phyloP scores from a whole-genome alignment of 768 basidiomycete genomes.

The Leccinellum luteum region DNA sequence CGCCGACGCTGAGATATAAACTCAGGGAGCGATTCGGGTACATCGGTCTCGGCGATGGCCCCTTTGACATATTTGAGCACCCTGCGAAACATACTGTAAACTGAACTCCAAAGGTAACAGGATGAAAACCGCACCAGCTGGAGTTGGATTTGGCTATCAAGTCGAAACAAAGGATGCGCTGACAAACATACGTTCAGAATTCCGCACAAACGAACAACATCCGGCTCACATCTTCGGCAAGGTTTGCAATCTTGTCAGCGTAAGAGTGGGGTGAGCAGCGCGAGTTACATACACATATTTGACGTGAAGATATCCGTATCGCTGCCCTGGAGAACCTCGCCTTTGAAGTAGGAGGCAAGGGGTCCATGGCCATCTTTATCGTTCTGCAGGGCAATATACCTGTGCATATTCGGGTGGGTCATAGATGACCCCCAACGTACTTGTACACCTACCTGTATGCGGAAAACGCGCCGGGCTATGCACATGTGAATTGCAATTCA shows the following conservation, averaged over 20 bases:
- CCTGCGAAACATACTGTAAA: constrained; percentile 47
- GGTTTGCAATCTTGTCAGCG: constrained; percentile 45
- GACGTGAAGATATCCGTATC: constrained; percentile 93
- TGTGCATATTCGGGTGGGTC: constrained; percentile 19
- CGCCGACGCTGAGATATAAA: constrained; percentile 91
- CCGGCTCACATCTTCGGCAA: constrained; percentile 78
- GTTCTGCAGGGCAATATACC: constrained; percentile 88
- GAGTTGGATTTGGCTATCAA: constrained; percentile 74
- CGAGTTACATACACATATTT: constrained; percentile 77
- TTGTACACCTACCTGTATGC: constrained; percentile 59
- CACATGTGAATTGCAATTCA: constrained; percentile 10
- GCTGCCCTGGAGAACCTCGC: constrained; percentile 79
- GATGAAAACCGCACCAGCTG: constrained; percentile 55
- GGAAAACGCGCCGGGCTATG: constrained; percentile 88
- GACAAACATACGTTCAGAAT: constrained; percentile 11
- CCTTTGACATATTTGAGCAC: constrained; percentile 95
- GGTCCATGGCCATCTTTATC: constrained; percentile 80
- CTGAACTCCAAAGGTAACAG: not conserved
- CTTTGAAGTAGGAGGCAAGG: constrained; percentile 95
- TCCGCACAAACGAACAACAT: not conserved
- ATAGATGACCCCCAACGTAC: not conserved
- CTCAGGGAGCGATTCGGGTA: constrained; percentile 88
- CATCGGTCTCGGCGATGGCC: constrained; percentile 90
- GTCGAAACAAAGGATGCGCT: constrained; percentile 85
- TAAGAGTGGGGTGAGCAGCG: not conserved